phyloP scores from a whole-genome alignment of 306 rosid genomes.

The Hippophae tibetana region DNA sequence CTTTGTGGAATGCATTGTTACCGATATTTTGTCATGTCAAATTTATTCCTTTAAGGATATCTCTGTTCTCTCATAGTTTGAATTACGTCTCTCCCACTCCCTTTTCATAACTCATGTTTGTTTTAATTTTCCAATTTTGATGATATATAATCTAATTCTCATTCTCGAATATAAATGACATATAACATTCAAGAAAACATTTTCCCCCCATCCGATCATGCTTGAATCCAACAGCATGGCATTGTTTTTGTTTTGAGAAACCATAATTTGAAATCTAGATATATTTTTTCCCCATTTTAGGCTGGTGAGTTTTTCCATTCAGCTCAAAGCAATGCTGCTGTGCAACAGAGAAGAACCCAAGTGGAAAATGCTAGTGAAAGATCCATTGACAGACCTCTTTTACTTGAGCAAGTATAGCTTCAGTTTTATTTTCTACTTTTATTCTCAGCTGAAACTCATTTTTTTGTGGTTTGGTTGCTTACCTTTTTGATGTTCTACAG shows the following conservation, averaged over 20 bases:
- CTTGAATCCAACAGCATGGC: too few species aligned
- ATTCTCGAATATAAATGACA: too few species aligned
- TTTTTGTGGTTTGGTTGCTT: slow-evolving; percentile 14
- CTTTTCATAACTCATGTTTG: too few species aligned
- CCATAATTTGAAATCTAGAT: background rate
- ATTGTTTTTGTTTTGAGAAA: background rate
- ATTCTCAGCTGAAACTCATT: slow-evolving; percentile 4
- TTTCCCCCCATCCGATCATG: too few species aligned
- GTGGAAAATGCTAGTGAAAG: slow-evolving; percentile 38
- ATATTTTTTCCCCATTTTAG: slow-evolving; percentile 29
- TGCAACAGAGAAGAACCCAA: slow-evolving; percentile 46
- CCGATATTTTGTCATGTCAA: too few species aligned
- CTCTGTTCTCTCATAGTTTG: too few species aligned
- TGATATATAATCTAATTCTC: too few species aligned
- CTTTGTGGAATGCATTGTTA: too few species aligned
- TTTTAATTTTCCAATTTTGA: too few species aligned
- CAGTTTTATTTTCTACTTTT: slow-evolving; percentile 5
- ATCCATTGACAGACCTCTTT: slow-evolving; percentile 66
- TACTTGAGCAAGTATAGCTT: slow-evolving; percentile 50
- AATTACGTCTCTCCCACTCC: too few species aligned
- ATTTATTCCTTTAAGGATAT: too few species aligned
- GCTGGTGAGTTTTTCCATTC: slow-evolving; percentile 64
- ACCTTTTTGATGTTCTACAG: slow-evolving; percentile 23
- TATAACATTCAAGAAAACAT: too few species aligned
- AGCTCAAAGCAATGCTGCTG: slow-evolving; percentile 51